Conservation (phyloP, 148 eudicot genomes). For the Gaultheria prostrata region DNA sequence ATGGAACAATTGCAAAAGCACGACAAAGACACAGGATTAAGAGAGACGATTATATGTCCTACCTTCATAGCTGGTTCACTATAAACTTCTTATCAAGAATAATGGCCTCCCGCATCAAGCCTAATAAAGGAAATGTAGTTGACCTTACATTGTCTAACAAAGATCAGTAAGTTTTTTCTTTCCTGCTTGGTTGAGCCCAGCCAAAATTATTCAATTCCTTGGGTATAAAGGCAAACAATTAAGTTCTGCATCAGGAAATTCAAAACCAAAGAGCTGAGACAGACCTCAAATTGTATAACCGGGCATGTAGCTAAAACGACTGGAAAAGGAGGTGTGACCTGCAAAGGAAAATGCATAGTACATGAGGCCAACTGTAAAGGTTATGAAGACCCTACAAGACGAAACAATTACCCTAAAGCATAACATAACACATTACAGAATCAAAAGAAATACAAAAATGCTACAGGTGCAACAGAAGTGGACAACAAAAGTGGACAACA, state of each 20-base stretch:
- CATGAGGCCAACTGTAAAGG: neutral
- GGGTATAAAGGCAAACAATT: neutral
- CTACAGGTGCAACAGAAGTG: too few relatives aligned
- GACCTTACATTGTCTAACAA: neutral
- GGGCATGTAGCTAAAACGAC: conserved; percentile 63
- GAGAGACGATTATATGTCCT: neutral
- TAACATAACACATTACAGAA: neutral
- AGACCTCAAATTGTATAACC: conserved; percentile 83
- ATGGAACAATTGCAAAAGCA: too few relatives aligned
- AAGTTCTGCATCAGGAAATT: neutral
- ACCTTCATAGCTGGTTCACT: neutral
- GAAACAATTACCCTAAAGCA: neutral
- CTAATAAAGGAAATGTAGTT: neutral
- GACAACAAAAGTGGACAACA: too few relatives aligned
- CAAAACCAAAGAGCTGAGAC: conserved; percentile 18
- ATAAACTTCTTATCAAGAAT: neutral
- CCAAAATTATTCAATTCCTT: neutral
- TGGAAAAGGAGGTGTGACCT: conserved; percentile 97
- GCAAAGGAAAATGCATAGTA: conserved; percentile 24
- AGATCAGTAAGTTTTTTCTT: neutral
- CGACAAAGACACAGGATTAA: neutral
- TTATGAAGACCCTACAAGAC: neutral
- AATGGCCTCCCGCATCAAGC: neutral
- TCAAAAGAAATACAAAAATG: too few relatives aligned
- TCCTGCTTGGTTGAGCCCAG: neutral